A percentile compares a stretch with the other conserved stretches of the same genome.
Evolutionary conservation across 2,329 filamentous ascomycete species (phyloP).

Genomic region (Chaetomiaceae sp.): DNA sequence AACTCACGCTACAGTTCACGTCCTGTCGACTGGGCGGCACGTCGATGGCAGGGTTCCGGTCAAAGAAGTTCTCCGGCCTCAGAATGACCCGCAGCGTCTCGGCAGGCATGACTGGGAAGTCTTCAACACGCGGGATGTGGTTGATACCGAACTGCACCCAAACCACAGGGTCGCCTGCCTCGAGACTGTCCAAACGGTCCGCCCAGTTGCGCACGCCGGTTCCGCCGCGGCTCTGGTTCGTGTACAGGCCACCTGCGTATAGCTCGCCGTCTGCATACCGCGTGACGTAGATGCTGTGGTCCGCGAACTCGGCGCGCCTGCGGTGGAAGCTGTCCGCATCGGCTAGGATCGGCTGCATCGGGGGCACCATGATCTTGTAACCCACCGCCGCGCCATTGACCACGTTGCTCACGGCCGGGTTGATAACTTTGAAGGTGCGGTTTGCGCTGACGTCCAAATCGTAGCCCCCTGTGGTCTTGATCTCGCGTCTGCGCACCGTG

Average conservation of each 20-base stretch:
- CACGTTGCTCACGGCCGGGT: conserved; percentile 44
- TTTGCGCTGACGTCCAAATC: conserved; percentile 42
- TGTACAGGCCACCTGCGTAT: conserved; percentile 34
- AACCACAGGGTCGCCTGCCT: conserved; percentile 44
- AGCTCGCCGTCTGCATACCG: conserved; percentile 32
- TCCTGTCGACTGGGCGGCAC: conserved; percentile 41
- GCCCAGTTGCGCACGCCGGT: conserved; percentile 31
- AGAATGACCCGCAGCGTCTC: conserved; percentile 47
- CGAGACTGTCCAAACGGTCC: conserved; percentile 36
- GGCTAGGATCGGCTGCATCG: conserved; percentile 53
- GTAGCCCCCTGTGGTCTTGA: conserved; percentile 41
- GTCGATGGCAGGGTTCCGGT: conserved; percentile 45
- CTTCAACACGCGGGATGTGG: conserved; percentile 56
- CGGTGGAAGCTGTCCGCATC: conserved; percentile 32
- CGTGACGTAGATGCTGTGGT: conserved; percentile 33
- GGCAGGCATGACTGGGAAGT: conserved; percentile 63
- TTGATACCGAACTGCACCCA: conserved; percentile 51
- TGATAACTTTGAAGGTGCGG: conserved; percentile 54
- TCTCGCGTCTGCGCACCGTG: conserved; percentile 40
- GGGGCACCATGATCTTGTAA: conserved; percentile 50
- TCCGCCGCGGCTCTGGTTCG: conserved; percentile 36
- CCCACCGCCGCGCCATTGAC: conserved; percentile 48
- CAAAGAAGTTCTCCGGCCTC: conserved; percentile 48
- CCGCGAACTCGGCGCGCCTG: conserved; percentile 33
- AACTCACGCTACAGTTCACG: conserved; percentile 33